Percentiles rank a stretch among this genome's conserved stretches.
Conservation (phyloP, 352 stramenopile species). For the Phytophthora sp. region DNA sequence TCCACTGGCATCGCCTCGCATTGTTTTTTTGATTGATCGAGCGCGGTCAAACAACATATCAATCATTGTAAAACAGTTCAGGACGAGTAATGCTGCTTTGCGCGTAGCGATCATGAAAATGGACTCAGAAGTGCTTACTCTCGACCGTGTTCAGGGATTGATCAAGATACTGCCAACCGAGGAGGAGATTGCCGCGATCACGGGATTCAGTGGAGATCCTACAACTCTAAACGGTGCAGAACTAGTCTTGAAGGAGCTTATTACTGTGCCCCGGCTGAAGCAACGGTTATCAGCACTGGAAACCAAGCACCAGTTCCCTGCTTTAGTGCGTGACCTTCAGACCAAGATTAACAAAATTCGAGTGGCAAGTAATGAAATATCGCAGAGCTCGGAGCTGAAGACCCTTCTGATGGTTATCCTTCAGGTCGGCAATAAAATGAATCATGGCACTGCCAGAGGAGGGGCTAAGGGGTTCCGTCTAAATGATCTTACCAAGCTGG, state of each 20-base stretch:
- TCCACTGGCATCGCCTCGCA: slow-evolving; percentile 54
- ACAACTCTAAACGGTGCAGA: slow-evolving; percentile 80
- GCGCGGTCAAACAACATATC: slow-evolving; percentile 90
- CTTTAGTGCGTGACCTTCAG: slow-evolving; percentile 64
- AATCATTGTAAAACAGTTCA: slow-evolving; percentile 96
- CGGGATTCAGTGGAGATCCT: slow-evolving; percentile 62
- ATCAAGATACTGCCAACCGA: slow-evolving; percentile 90
- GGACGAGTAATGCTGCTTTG: slow-evolving; percentile 89
- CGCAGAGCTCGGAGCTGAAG: slow-evolving; percentile 72
- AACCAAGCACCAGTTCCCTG: slow-evolving; percentile 71
- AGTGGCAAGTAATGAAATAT: slow-evolving; percentile 61
- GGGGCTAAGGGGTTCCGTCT: slow-evolving; percentile 77
- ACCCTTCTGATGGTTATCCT: slow-evolving; percentile 72
- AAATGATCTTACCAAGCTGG: slow-evolving; percentile 69
- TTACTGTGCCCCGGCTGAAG: slow-evolving; percentile 73
- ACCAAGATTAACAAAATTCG: slow-evolving; percentile 70
- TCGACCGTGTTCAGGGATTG: slow-evolving; percentile 85
- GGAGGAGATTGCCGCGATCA: slow-evolving; percentile 82
- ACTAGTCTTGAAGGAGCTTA: slow-evolving; percentile 80
- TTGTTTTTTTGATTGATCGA: slow-evolving; percentile 82
- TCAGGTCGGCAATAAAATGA: slow-evolving; percentile 89
- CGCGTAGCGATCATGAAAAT: slow-evolving; percentile 86
- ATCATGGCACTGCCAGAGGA: slow-evolving; percentile 71
- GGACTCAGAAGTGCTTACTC: slow-evolving; percentile 72
- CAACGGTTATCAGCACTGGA: slow-evolving; percentile 65